These are phyloP conservation scores for Macadamia integrifolia DNA, from an alignment of 164 flowering plant genomes.

Conservation along the genomic window DNA sequence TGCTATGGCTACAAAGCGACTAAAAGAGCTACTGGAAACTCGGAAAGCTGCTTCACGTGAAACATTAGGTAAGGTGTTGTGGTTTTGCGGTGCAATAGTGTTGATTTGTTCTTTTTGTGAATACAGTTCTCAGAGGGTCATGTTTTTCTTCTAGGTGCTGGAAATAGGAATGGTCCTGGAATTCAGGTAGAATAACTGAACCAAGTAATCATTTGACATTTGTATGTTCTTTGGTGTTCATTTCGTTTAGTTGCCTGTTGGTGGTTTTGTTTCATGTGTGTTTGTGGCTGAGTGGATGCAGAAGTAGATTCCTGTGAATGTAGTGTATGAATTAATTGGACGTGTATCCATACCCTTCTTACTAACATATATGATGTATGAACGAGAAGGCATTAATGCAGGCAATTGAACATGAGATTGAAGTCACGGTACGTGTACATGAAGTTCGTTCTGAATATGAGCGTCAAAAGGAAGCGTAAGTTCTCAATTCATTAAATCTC, in stretches of 20 bases:
- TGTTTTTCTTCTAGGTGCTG: slow-evolving; percentile 37
- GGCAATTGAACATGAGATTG: slow-evolving; percentile 90
- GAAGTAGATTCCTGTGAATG: too few species aligned
- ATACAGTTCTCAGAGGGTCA: not conserved
- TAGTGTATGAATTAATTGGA: not conserved
- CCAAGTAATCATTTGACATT: too few species aligned
- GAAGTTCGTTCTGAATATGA: slow-evolving; percentile 91
- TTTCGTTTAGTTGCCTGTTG: not conserved
- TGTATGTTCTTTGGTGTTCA: not conserved
- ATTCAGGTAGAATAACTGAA: slow-evolving; percentile 49
- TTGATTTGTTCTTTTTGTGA: not conserved
- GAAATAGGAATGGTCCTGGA: slow-evolving; percentile 60
- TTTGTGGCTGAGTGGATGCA: too few species aligned
- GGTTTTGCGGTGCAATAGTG: not conserved
- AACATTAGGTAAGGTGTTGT: slow-evolving; percentile 28
- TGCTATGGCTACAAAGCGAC: slow-evolving; percentile 80
- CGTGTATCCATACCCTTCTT: not conserved
- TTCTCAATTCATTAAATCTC: not conserved
- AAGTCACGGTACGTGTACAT: slow-evolving; percentile 79
- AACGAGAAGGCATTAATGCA: slow-evolving; percentile 68
- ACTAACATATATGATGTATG: slow-evolving; percentile 7
- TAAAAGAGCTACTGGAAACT: slow-evolving; percentile 87
- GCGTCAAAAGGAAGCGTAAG: slow-evolving; percentile 91
- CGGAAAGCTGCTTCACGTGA: slow-evolving; percentile 79
- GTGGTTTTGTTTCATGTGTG: not conserved